A percentile compares a stretch with the other conserved stretches of the same genome.
Evolutionary conservation across 495 filamentous ascomycete genomes (phyloP).

Genomic region (Aspergillus haitiensis): DNA sequence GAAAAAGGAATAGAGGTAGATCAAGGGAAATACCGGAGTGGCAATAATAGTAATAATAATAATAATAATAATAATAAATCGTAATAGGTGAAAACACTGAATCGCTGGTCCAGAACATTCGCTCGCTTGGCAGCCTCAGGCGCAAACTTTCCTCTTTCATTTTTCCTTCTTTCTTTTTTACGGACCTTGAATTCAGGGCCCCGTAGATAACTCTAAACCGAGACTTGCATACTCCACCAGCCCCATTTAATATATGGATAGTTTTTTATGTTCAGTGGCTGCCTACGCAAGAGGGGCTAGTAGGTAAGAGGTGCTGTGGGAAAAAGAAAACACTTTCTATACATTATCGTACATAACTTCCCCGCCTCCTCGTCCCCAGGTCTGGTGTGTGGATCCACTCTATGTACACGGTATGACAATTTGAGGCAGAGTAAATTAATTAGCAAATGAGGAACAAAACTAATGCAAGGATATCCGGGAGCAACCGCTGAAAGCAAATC

Average conservation of each 20-base stretch:
- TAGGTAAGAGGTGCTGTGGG: too few relatives aligned
- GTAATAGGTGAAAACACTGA: background rate
- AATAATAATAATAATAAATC: too few relatives aligned
- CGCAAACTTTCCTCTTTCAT: background rate
- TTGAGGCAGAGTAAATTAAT: background rate
- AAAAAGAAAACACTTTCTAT: background rate
- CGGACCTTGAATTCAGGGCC: too few relatives aligned
- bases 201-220: too few relatives aligned
- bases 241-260: too few relatives aligned
- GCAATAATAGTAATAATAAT: background rate
- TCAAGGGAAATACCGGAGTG: background rate
- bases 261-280: too few relatives aligned
- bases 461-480: slow-evolving; percentile 23
- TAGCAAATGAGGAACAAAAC: slow-evolving; percentile 9
- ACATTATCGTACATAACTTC: slow-evolving; percentile 2
- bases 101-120: slow-evolving; percentile 18
- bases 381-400: slow-evolving; percentile 1
- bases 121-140: slow-evolving; percentile 12
- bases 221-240: too few relatives aligned
- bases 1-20: slow-evolving; percentile 5
- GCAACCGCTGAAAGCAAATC: slow-evolving; percentile 7
- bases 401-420: slow-evolving; percentile 24
- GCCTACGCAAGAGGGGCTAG: too few relatives aligned
- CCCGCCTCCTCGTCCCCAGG: background rate
- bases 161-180: too few relatives aligned